Base-by-base conservation (phyloP, 495 filamentous ascomycete genomes). In the Sordaria brevicollis region DNA sequence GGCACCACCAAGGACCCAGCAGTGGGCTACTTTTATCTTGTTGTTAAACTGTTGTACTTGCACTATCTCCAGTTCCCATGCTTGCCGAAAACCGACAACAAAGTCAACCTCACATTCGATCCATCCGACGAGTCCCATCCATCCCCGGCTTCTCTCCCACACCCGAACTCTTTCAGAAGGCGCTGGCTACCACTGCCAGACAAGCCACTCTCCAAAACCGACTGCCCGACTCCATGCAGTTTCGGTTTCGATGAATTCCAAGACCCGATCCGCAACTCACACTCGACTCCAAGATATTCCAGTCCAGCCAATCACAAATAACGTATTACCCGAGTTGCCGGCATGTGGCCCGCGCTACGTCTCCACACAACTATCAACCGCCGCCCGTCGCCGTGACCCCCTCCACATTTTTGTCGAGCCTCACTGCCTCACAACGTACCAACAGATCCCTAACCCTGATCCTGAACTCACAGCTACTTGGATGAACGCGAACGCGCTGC, bases 321-420 rank as follows among this genome's bases (percentile, higher is more conserved):
- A 65, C 62, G 69, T 54, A 76, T 78, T 76, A 78, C 72, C 75
- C 76, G 76, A 77, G 74, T 77, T 78, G 74, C 76, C 76, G 75
- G 74, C 70, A 67, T 62, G 25, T 68, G 65, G 71, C 67, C 71
- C 72, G 70, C 73, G 68, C 36, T 34, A 62, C 25, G 13, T 62
- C 49, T 31, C 49, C 49, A 62, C 49, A n/a, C n/a, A n/a, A n/a
- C n/a, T 25, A 5, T 62, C 49, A 62, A 31, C 49, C 49, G 49
- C 49, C 25, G 49, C 25, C 25, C 21, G 49, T 31, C 49, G 49
- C 25, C 49, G 49, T 62, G 25, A 29, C 21, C 49, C 49, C 49
- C 49, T 31, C 49, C 49, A 31, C 25, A 31, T 7, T 9, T 5
- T 25, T 54, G 43, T 49, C 49, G 25, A 57, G 10, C 21, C 49